A percentile compares a stretch with the other conserved stretches of the same genome.
These are phyloP conservation scores for Besnoitia besnoiti DNA, from an alignment of 169 alveolate species.

Conservation along the genomic window DNA sequence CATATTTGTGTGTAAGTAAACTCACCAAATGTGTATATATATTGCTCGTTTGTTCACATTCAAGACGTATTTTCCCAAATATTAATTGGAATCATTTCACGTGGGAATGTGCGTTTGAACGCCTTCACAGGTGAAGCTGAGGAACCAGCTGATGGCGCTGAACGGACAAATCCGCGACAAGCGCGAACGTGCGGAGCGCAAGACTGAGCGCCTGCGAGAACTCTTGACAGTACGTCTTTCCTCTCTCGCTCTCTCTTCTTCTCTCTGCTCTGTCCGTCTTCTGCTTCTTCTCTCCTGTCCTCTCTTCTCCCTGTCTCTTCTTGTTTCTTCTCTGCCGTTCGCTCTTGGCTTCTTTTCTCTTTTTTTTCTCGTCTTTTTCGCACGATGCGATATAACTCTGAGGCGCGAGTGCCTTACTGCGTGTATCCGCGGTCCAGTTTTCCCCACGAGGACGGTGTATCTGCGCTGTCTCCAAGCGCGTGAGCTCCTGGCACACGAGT, in stretches of 20 bases:
- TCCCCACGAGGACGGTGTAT: neutral
- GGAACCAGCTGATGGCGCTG: conserved; percentile 41
- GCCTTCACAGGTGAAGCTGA: conserved; percentile 43
- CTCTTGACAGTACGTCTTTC: conserved; percentile 31
- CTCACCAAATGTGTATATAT: no score
- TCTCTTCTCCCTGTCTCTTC: neutral
- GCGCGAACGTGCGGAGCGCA: conserved; percentile 45
- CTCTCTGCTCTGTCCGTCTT: neutral
- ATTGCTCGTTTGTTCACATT: no score
- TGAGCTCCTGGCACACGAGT: no score
- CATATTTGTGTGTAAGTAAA: no score
- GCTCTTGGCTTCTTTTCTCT: conserved; percentile 3
- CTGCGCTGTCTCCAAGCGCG: neutral
- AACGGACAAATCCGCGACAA: conserved; percentile 10
- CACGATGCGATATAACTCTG: neutral
- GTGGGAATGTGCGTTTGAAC: no score
- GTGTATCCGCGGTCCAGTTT: no score
- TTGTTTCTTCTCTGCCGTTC: neutral
- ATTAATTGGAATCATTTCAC: no score
- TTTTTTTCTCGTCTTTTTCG: neutral
- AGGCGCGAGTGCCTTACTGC: no score
- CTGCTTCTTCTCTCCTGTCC: neutral
- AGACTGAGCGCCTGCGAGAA: conserved; percentile 47
- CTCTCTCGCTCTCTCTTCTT: neutral
- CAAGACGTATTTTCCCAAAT: no score